These are phyloP conservation scores for Arachnomyces sp. DNA, from an alignment of 2,329 filamentous ascomycete species.

Conservation along the genomic window DNA sequence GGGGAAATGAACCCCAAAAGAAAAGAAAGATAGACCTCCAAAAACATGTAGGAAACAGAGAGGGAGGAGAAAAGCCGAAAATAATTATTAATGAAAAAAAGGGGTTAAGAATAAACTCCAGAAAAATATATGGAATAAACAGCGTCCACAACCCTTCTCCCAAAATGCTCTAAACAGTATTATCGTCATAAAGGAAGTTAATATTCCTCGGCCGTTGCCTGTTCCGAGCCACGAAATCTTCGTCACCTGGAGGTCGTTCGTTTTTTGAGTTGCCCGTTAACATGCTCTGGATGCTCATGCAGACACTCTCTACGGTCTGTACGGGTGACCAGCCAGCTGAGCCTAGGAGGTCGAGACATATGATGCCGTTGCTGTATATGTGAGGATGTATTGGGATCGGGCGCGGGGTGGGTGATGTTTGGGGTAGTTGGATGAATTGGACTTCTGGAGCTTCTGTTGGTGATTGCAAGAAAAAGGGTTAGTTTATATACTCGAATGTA, in stretches of 20 bases:
- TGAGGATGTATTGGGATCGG: slow-evolving; percentile 90
- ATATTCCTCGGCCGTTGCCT: slow-evolving; percentile 77
- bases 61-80: background rate
- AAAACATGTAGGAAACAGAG: background rate
- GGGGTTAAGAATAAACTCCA: background rate
- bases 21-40: no score
- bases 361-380: slow-evolving; percentile 97
- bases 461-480: background rate
- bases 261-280: slow-evolving; percentile 88
- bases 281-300: slow-evolving; percentile 98
- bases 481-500: background rate
- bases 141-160: slow-evolving; percentile 13
- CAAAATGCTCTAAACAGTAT: slow-evolving; percentile 52
- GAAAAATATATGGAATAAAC: slow-evolving; percentile 3
- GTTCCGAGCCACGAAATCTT: slow-evolving; percentile 78
- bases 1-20: no score
- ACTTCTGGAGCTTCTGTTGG: slow-evolving; percentile 83
- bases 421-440: slow-evolving; percentile 62
- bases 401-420: slow-evolving; percentile 34
- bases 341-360: slow-evolving; percentile 89
- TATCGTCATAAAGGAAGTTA: slow-evolving; percentile 89
- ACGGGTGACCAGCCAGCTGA: slow-evolving; percentile 89
- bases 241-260: slow-evolving; percentile 83
- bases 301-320: slow-evolving; percentile 93
- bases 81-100: slow-evolving; percentile 2